Evolutionary conservation across 2,329 filamentous ascomycete species (phyloP).

Genomic region (Thelonectria blattea): DNA sequence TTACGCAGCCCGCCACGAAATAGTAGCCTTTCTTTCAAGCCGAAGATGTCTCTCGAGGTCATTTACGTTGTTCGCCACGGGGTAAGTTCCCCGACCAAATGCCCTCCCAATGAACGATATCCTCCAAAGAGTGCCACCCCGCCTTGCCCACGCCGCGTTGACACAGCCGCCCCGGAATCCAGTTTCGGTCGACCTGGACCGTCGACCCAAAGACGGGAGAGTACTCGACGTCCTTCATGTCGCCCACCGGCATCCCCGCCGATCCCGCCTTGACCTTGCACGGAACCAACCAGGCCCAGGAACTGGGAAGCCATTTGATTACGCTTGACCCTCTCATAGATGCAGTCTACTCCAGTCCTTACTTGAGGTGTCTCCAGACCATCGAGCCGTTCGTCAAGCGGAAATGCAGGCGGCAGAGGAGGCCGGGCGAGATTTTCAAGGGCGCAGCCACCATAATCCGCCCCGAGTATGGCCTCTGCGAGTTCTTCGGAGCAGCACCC

Average conservation of each 20-base stretch:
- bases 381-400: constrained; percentile 71
- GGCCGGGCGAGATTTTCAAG: constrained; percentile 8
- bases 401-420: constrained; percentile 35
- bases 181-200: constrained; percentile 92
- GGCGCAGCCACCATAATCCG: constrained; percentile 50
- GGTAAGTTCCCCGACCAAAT: constrained; percentile 55
- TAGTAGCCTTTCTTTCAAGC: background rate
- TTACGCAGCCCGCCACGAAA: background rate
- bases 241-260: constrained; percentile 85
- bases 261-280: constrained; percentile 89
- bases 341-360: constrained; percentile 81
- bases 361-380: constrained; percentile 88
- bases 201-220: constrained; percentile 81
- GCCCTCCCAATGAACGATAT: background rate
- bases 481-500: constrained; percentile 89
- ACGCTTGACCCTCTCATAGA: constrained; percentile 71
- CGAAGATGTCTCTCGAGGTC: constrained; percentile 67
- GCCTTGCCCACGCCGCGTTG: constrained; percentile 17
- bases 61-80: constrained; percentile 80
- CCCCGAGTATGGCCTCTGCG: constrained; percentile 68
- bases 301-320: constrained; percentile 73
- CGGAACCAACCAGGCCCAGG: constrained; percentile 80
- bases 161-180: constrained; percentile 28
- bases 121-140: background rate
- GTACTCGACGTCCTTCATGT: constrained; percentile 75